These are phyloP conservation scores for Haplosporangium gracile DNA, from an alignment of 192 early-diverging fungal species.

Conservation along the genomic window DNA sequence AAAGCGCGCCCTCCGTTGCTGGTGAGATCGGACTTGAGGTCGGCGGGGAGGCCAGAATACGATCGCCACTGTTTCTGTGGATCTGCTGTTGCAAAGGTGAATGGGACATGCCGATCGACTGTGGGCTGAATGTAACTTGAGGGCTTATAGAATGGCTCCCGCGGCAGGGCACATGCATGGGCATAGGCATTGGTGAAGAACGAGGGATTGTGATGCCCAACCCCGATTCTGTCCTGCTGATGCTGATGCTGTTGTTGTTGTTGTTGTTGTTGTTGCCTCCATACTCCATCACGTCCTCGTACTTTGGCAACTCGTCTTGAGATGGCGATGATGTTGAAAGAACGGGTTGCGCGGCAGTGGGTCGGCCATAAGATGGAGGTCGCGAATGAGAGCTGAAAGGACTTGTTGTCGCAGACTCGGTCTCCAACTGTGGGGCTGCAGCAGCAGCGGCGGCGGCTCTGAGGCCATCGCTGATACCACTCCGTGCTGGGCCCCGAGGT, in stretches of 20 bases:
- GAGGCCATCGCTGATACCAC: slow-evolving; percentile 50
- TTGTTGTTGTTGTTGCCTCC: background rate
- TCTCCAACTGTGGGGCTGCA: background rate
- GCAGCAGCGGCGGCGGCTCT: slow-evolving; percentile 34
- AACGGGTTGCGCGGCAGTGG: background rate
- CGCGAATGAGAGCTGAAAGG: background rate
- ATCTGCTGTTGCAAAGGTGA: slow-evolving; percentile 25
- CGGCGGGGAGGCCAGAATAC: slow-evolving; percentile 13
- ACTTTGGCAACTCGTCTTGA: slow-evolving; percentile 35
- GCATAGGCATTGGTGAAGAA: slow-evolving; percentile 32
- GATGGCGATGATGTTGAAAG: background rate
- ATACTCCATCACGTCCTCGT: slow-evolving; percentile 43
- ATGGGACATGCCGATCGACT: slow-evolving; percentile 8
- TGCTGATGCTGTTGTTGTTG: background rate
- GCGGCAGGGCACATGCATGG: background rate
- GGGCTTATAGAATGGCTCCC: slow-evolving; percentile 3
- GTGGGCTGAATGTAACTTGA: slow-evolving; percentile 2
- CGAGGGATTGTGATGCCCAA: slow-evolving; percentile 29
- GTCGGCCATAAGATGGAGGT: slow-evolving; percentile 39
- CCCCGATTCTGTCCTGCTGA: background rate
- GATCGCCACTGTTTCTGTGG: background rate
- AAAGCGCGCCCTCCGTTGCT: background rate
- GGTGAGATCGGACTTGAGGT: slow-evolving; percentile 12
- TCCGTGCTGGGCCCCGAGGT: slow-evolving; percentile 7
- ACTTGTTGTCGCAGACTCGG: background rate